Evolutionary conservation across 1,139 yeast species (phyloP).

Genomic region (Diutina siamensis): DNA sequence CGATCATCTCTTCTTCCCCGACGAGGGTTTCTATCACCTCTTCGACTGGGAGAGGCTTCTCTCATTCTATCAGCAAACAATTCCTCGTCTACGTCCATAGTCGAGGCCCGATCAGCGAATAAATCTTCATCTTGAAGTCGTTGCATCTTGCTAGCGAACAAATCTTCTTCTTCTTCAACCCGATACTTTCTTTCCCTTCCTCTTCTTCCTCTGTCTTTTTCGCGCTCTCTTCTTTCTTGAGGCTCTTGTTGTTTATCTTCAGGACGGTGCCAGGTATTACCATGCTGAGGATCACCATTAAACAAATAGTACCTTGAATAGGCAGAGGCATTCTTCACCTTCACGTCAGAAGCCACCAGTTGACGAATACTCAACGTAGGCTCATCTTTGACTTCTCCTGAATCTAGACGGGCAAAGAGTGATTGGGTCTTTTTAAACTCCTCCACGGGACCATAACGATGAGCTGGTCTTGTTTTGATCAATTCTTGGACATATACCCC

Average conservation of each 20-base stretch:
- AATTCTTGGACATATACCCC: conserved; percentile 15
- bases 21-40: neutral
- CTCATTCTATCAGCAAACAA: conserved; percentile 1
- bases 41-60: neutral
- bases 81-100: neutral
- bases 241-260: neutral
- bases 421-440: conserved; percentile 24
- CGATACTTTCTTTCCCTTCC: neutral
- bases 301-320: conserved; percentile 57
- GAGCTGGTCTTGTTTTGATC: conserved; percentile 25
- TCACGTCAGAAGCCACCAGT: conserved; percentile 43
- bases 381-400: conserved; percentile 28
- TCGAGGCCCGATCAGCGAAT: neutral
- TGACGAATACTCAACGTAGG: conserved; percentile 34
- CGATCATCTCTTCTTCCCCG: neutral
- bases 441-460: conserved; percentile 27
- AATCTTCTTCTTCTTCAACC: neutral
- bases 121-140: neutral
- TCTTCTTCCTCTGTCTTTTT: too few species aligned
- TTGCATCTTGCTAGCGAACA: neutral
- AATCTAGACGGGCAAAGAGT: conserved; percentile 11
- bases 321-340: conserved; percentile 46
- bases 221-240: neutral
- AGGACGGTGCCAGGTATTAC: neutral
- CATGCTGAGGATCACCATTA: conserved; percentile 59